These are phyloP conservation scores for Lactarius indigo DNA, from an alignment of 768 basidiomycete species.

Conservation along the genomic window DNA sequence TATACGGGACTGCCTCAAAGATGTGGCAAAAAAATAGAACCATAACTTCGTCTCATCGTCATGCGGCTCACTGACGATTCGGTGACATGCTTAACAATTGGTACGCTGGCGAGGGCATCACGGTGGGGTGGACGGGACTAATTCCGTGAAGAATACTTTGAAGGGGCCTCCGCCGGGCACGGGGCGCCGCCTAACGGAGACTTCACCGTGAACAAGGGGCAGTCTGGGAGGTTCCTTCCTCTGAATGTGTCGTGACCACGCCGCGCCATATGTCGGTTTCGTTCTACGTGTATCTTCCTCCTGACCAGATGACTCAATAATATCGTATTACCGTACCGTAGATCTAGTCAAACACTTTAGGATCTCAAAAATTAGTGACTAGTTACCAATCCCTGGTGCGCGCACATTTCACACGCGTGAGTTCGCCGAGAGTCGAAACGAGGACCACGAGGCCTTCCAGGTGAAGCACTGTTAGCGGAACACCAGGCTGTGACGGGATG, in stretches of 20 bases:
- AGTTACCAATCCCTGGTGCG: neutral
- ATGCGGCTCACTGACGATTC: neutral
- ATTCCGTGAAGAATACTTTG: neutral
- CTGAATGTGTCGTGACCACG: neutral
- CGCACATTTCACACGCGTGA: neutral
- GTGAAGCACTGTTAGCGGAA: neutral
- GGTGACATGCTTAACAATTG: neutral
- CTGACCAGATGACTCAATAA: conserved; percentile 5
- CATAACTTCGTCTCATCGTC: neutral
- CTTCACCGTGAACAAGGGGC: neutral
- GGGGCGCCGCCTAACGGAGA: neutral
- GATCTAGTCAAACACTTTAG: neutral
- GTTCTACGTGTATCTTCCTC: neutral
- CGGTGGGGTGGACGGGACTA: neutral
- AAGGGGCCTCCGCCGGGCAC: neutral
- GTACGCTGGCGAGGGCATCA: neutral
- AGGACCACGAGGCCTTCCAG: neutral
- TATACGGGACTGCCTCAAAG: neutral
- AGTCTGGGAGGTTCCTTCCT: neutral
- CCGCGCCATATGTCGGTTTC: neutral
- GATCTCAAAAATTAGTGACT: neutral
- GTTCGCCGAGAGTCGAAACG: neutral
- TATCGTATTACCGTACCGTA: neutral
- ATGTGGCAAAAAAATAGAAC: too few relatives aligned
- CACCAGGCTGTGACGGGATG: too few relatives aligned